Conservation (phyloP, 2,329 filamentous ascomycete genomes). For the Penicillium digitatum region DNA sequence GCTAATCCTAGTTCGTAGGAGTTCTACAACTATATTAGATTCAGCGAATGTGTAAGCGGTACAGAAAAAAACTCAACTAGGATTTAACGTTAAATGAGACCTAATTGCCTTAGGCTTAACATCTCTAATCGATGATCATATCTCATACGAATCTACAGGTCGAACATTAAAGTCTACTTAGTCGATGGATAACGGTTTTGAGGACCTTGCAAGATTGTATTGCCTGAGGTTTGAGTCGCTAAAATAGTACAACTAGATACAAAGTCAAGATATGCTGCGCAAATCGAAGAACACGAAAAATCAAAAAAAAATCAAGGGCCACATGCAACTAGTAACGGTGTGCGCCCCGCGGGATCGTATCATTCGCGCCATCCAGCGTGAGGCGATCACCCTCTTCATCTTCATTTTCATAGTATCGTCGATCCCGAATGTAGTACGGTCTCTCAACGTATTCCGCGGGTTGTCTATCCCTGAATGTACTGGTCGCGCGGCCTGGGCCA, state of each 20-base stretch:
- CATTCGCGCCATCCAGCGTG: constrained; percentile 29
- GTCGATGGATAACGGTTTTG: background rate
- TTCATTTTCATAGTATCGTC: constrained; percentile 37
- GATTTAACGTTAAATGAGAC: no score
- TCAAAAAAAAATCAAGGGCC: background rate
- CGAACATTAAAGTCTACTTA: background rate
- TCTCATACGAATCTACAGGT: background rate
- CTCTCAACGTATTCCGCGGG: constrained; percentile 49
- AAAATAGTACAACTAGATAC: constrained; percentile 1
- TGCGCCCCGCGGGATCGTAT: constrained; percentile 32
- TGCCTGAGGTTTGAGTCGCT: background rate
- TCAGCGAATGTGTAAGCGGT: no score
- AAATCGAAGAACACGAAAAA: background rate
- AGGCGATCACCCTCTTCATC: constrained; percentile 33
- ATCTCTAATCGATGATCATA: background rate
- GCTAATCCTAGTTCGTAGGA: no score
- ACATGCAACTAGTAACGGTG: constrained; percentile 28
- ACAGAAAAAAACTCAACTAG: no score
- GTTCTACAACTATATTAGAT: no score
- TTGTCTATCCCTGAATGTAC: constrained; percentile 42
- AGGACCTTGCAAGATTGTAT: background rate
- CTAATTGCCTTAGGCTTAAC: background rate
- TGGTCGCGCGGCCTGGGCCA: constrained; percentile 38
- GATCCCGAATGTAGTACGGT: constrained; percentile 40
- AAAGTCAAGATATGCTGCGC: constrained; percentile 2